Percentiles rank a stretch among this genome's conserved stretches.
Conservation (phyloP, 2,329 filamentous ascomycete species). For the Microthyrium microscopicum region DNA sequence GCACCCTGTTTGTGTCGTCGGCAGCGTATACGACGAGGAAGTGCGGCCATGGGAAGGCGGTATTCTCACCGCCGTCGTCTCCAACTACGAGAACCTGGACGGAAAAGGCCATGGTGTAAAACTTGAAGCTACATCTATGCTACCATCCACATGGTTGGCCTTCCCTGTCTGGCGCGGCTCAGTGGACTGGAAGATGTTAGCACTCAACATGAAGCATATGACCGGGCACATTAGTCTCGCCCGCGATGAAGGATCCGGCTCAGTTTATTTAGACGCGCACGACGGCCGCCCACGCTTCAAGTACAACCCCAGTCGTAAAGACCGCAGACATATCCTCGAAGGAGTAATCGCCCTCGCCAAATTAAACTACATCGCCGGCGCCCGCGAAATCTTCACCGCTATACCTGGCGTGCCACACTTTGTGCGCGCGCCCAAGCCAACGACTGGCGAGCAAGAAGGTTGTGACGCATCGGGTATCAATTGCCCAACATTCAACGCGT, state of each 20-base stretch:
- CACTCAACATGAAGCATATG: conserved; percentile 51
- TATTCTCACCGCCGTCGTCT: conserved; percentile 64
- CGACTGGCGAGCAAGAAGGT: conserved; percentile 9
- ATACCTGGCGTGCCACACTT: conserved; percentile 51
- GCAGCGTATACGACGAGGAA: conserved; percentile 52
- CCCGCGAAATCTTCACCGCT: conserved; percentile 57
- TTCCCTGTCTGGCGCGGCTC: conserved; percentile 51
- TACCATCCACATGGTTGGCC: conserved; percentile 49
- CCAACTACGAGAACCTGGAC: conserved; percentile 67
- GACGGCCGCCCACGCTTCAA: conserved; percentile 49
- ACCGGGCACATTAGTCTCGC: conserved; percentile 56
- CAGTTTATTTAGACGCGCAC: conserved; percentile 53
- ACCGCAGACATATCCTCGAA: conserved; percentile 54
- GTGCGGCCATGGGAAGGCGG: conserved; percentile 48
- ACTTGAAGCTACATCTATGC: conserved; percentile 60
- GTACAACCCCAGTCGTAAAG: conserved; percentile 56
- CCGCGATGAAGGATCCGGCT: conserved; percentile 56
- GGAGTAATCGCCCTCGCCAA: conserved; percentile 57
- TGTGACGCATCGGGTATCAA: conserved; percentile 33
- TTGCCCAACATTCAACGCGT: conserved; percentile 43
- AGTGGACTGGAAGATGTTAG: conserved; percentile 54
- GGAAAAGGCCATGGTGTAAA: conserved; percentile 66
- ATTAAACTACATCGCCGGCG: conserved; percentile 62
- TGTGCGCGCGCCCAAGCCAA: conserved; percentile 21
- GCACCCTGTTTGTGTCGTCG: conserved; percentile 48